These are phyloP conservation scores for Suillus subalutaceus DNA, from an alignment of 768 basidiomycete genomes.

Conservation along the genomic window DNA sequence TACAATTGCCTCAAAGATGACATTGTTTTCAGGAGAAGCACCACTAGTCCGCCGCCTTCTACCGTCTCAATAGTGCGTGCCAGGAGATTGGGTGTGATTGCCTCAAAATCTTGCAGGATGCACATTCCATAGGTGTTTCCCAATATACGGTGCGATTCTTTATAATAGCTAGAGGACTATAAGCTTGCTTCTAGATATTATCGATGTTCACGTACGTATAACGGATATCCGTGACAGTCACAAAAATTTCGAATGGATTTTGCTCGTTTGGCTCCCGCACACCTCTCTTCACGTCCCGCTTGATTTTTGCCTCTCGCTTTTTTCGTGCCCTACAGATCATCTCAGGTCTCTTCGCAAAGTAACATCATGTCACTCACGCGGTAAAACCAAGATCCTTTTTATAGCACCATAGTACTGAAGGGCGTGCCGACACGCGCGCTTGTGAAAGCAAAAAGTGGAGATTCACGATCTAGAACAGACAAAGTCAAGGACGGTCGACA, in stretches of 20 bases:
- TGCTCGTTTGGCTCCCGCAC: conserved; percentile 94
- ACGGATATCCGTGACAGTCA: conserved; percentile 97
- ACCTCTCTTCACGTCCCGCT: conserved; percentile 93
- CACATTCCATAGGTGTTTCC: conserved; percentile 99
- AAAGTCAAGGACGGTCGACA: neutral
- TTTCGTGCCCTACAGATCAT: conserved; percentile 75
- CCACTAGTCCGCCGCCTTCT: conserved; percentile 90
- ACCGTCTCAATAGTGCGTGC: conserved; percentile 98
- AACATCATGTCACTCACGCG: conserved; percentile 51
- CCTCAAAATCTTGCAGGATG: conserved; percentile 96
- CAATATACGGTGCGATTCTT: conserved; percentile 94
- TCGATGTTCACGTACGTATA: conserved; percentile 75
- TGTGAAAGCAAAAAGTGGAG: conserved; percentile 94
- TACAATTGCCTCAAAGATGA: conserved; percentile 89
- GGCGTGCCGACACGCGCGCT: conserved; percentile 84
- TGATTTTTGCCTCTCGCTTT: conserved; percentile 96
- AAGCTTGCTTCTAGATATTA: neutral
- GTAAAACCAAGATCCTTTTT: conserved; percentile 98
- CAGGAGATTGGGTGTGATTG: conserved; percentile 94
- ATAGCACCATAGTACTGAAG: conserved; percentile 97
- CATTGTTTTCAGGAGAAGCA: conserved; percentile 94
- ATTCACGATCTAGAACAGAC: conserved; percentile 73
- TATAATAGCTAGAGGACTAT: conserved; percentile 74
- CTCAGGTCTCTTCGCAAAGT: neutral
- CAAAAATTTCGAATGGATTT: conserved; percentile 97